Percentiles rank a stretch among this genome's conserved stretches.
These are phyloP conservation scores for Cercophora scortea DNA, from an alignment of 495 filamentous ascomycete species.

Conservation along the genomic window DNA sequence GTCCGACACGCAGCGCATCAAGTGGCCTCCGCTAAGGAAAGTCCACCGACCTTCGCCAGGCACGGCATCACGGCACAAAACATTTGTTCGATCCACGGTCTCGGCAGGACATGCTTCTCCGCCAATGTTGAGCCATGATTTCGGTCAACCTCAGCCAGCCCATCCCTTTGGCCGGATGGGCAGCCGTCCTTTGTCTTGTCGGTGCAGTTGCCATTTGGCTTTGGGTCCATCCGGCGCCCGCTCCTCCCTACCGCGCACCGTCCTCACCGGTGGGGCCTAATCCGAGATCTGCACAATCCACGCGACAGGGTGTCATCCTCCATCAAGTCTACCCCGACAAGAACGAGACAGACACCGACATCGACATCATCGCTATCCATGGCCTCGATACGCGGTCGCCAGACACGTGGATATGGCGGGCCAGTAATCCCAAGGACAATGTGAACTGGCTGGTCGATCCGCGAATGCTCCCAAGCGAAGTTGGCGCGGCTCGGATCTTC, in stretches of 20 bases:
- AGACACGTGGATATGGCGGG: slow-evolving; percentile 18
- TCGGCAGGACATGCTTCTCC: background rate
- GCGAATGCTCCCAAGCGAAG: slow-evolving; percentile 13
- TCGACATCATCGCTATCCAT: slow-evolving; percentile 24
- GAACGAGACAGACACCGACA: slow-evolving; percentile 9
- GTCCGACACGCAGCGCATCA: background rate
- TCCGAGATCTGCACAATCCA: too few relatives aligned
- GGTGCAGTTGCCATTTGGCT: slow-evolving; percentile 9
- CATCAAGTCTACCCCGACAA: slow-evolving; percentile 10
- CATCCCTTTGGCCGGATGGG: slow-evolving; percentile 5
- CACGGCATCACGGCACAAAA: background rate
- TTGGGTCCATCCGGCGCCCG: slow-evolving; percentile 3
- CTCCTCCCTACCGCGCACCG: background rate
- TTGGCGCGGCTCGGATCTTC: slow-evolving; percentile 17
- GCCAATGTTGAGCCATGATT: slow-evolving; percentile 6
- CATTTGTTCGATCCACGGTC: background rate
- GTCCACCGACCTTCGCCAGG: background rate
- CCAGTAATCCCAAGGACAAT: background rate
- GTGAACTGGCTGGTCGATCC: slow-evolving; percentile 19
- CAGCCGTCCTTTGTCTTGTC: slow-evolving; percentile 8
- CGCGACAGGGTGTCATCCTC: slow-evolving; percentile 6
- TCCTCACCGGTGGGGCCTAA: background rate
- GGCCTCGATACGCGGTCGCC: slow-evolving; percentile 19
- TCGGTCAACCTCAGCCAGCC: slow-evolving; percentile 2
- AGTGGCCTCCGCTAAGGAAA: background rate